Conservation (phyloP, 2,329 filamentous ascomycete species). For the Colletotrichum sp. region DNA sequence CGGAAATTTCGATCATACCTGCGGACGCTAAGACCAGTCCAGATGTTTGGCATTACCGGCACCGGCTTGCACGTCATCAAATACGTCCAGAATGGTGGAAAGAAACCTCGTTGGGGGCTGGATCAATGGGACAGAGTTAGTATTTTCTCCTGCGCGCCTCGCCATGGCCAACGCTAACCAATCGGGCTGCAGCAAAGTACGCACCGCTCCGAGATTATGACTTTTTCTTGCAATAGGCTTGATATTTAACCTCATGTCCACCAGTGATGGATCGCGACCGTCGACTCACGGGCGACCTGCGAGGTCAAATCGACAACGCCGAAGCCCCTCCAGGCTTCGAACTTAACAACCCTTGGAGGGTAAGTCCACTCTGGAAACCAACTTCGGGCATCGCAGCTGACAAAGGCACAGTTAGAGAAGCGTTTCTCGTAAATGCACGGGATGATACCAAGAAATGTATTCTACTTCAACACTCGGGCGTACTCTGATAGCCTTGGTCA, state of each 20-base stretch:
- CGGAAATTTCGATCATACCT: not conserved
- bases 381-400: conserved; percentile 13
- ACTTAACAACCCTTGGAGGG: conserved; percentile 68
- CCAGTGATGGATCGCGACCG: conserved; percentile 71
- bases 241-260: conserved; percentile 9
- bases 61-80: conserved; percentile 62
- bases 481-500: not conserved
- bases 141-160: not conserved
- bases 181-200: conserved; percentile 57
- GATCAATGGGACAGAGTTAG: conserved; percentile 69
- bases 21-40: conserved; percentile 28
- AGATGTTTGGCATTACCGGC: conserved; percentile 70
- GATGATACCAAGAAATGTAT: not conserved
- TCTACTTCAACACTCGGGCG: not conserved
- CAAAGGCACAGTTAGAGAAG: conserved; percentile 53
- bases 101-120: conserved; percentile 63
- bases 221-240: not conserved
- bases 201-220: conserved; percentile 12
- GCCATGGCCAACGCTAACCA: conserved; percentile 29
- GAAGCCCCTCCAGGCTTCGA: conserved; percentile 65
- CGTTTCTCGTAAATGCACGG: conserved; percentile 47
- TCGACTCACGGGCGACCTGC: conserved; percentile 62
- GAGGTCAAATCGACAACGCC: conserved; percentile 62
- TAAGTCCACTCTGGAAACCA: conserved; percentile 37
- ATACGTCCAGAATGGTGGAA: conserved; percentile 64